These are phyloP conservation scores for Hypoxylon sp. DNA, from an alignment of 2,329 filamentous ascomycete genomes.

Conservation along the genomic window DNA sequence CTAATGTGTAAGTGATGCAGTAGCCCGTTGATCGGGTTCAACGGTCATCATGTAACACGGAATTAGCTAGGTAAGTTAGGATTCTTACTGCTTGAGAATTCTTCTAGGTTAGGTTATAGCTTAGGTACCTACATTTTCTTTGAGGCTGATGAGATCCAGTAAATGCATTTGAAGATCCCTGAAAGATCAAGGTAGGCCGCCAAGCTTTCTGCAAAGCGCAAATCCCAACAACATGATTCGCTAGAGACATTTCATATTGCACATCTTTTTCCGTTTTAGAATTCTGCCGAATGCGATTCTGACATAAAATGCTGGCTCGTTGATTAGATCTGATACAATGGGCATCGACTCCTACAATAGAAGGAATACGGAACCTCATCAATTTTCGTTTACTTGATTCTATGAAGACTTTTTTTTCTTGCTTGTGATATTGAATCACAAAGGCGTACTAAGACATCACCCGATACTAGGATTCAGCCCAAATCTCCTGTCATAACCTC, in stretches of 20 bases:
- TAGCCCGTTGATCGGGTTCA: background rate
- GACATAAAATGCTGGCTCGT: background rate
- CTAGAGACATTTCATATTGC: background rate
- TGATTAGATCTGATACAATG: background rate
- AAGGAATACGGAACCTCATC: constrained; percentile 9
- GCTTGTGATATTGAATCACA: background rate
- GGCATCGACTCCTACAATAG: background rate
- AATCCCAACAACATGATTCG: constrained; percentile 10
- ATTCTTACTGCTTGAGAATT: constrained; percentile 17
- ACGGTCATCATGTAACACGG: background rate
- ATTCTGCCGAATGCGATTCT: constrained; percentile 3
- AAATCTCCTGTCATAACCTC: constrained; percentile 4
- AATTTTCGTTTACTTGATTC: background rate
- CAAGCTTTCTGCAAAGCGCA: constrained; percentile 4
- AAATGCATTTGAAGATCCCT: constrained; percentile 5
- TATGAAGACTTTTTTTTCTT: background rate
- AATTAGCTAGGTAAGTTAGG: constrained; percentile 3
- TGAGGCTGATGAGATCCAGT: constrained; percentile 8
- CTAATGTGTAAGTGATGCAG: background rate
- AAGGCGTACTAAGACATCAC: background rate
- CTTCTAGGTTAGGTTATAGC: constrained; percentile 18
- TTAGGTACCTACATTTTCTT: constrained; percentile 2
- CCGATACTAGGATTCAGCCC: background rate
- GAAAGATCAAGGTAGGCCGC: background rate
- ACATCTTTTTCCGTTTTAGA: constrained; percentile 2